phyloP scores from a whole-genome alignment of 2,329 filamentous ascomycete genomes.

The Sclerotinia minor region DNA sequence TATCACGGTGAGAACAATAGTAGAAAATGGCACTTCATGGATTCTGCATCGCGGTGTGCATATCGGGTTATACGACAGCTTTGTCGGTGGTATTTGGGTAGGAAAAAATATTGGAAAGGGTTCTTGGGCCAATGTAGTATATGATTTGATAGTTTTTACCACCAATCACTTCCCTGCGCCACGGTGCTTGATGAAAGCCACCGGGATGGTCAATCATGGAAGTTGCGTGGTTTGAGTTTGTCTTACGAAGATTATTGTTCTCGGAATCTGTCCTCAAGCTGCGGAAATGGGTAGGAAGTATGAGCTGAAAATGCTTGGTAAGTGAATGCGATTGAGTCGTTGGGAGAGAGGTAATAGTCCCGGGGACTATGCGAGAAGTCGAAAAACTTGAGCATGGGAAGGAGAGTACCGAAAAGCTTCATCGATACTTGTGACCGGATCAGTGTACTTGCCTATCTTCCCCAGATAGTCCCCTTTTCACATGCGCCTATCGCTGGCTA shows the following conservation, averaged over 20 bases:
- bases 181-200: constrained; percentile 9
- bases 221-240: neutral
- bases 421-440: neutral
- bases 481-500: neutral
- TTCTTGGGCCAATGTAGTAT: constrained; percentile 10
- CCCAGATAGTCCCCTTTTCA: neutral
- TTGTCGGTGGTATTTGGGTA: constrained; percentile 14
- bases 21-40: constrained; percentile 7
- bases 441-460: constrained; percentile 1
- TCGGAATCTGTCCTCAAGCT: neutral
- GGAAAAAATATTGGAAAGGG: constrained; percentile 11
- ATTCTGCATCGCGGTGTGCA: constrained; percentile 19
- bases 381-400: neutral
- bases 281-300: neutral
- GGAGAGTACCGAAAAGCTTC: constrained; percentile 3
- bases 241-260: neutral
- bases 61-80: constrained; percentile 22
- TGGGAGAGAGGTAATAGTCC: neutral
- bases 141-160: constrained; percentile 1
- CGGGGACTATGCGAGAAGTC: neutral
- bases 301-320: neutral
- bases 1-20: constrained; percentile 19
- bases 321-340: neutral
- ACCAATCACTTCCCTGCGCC: neutral
- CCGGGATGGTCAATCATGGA: too few relatives aligned